These are phyloP conservation scores for Metschnikowia lachancei DNA, from an alignment of 805 yeast species.

Conservation along the genomic window DNA sequence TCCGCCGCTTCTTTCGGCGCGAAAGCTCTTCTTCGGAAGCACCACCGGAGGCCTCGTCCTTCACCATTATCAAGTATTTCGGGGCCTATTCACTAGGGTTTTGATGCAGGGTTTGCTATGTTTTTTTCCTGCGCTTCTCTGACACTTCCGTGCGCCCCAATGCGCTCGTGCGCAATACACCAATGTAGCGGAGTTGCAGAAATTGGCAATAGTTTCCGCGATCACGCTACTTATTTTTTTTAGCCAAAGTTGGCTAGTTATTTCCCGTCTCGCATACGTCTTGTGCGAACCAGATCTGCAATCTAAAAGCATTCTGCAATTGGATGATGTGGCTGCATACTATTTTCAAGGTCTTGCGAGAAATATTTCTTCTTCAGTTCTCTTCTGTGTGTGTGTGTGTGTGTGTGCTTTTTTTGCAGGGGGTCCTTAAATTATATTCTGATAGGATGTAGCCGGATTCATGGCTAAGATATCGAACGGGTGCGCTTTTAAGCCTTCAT, in stretches of 20 bases:
- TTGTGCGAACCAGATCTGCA: background rate
- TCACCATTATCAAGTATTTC: background rate
- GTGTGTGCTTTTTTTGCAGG: too few species aligned
- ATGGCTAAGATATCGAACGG: too few species aligned
- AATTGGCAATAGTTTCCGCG: background rate
- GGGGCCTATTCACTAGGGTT: background rate
- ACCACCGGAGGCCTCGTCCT: background rate
- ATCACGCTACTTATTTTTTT: background rate
- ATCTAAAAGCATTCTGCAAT: too few species aligned
- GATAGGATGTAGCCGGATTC: too few species aligned
- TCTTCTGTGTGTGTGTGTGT: too few species aligned
- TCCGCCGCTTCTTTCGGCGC: conserved; percentile 14
- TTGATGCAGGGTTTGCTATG: background rate
- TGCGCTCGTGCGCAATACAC: conserved; percentile 1
- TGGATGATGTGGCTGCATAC: too few species aligned
- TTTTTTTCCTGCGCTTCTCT: background rate
- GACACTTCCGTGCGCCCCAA: background rate
- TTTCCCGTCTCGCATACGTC: background rate
- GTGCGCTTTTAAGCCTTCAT: too few species aligned
- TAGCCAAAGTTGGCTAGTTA: background rate
- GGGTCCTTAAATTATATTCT: too few species aligned
- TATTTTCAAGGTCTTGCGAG: too few species aligned
- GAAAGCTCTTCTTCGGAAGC: conserved; percentile 4
- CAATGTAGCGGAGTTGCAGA: background rate
- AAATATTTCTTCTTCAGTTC: too few species aligned